A percentile compares a stretch with the other conserved stretches of the same genome.
Evolutionary conservation across 495 filamentous ascomycete species (phyloP).

Genomic region (Chaetomidium leptoderma): DNA sequence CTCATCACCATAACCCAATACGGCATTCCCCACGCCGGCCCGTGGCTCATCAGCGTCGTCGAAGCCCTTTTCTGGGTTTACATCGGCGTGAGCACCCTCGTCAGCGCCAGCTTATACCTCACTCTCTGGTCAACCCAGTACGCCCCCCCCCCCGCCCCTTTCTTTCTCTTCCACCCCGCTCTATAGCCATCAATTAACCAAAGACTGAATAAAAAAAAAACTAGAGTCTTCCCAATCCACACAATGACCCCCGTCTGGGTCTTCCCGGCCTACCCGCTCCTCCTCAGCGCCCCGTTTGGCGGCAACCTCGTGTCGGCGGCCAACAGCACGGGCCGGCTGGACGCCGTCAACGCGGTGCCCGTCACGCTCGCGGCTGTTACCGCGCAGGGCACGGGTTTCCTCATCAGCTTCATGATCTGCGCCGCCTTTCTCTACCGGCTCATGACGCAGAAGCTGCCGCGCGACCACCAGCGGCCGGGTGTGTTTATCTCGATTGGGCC

Average conservation of each 20-base stretch:
- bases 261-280: slow-evolving; percentile 81
- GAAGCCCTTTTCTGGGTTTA: slow-evolving; percentile 72
- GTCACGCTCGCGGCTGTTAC: slow-evolving; percentile 69
- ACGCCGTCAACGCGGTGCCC: slow-evolving; percentile 48
- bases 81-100: slow-evolving; percentile 56
- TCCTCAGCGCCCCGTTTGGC: slow-evolving; percentile 74
- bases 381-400: slow-evolving; percentile 77
- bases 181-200: neutral
- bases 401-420: slow-evolving; percentile 82
- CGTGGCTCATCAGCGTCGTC: slow-evolving; percentile 63
- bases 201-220: neutral
- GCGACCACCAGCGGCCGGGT: slow-evolving; percentile 68
- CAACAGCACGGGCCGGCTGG: slow-evolving; percentile 28
- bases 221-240: slow-evolving; percentile 66
- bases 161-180: neutral
- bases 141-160: too few species aligned
- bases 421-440: slow-evolving; percentile 81
- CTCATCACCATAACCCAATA: slow-evolving; percentile 78
- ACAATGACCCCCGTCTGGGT: slow-evolving; percentile 93
- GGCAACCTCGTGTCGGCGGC: slow-evolving; percentile 56
- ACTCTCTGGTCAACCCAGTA: slow-evolving; percentile 60
- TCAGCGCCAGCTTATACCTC: slow-evolving; percentile 67
- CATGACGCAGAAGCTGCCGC: slow-evolving; percentile 87
- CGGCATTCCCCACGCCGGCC: slow-evolving; percentile 59
- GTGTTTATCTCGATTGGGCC: slow-evolving; percentile 84